Conservation (phyloP, 768 basidiomycete species). For the Leccinellum albellum region DNA sequence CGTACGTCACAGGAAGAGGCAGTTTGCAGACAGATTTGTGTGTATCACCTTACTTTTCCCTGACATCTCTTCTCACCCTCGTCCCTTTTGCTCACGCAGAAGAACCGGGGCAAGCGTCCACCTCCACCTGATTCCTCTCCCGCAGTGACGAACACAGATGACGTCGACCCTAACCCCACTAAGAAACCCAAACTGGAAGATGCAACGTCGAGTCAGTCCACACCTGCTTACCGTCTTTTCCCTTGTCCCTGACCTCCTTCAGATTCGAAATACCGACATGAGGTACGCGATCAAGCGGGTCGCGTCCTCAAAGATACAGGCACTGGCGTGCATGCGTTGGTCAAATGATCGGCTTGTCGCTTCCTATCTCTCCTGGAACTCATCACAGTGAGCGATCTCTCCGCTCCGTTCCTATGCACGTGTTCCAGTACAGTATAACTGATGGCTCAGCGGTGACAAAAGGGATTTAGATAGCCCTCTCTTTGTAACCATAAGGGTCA, state of each 20-base stretch:
- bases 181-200: constrained; percentile 40
- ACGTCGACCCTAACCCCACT: constrained; percentile 20
- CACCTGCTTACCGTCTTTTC: not conserved
- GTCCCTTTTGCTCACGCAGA: constrained; percentile 33
- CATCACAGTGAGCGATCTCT: constrained; percentile 13
- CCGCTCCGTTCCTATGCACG: not conserved
- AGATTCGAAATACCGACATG: constrained; percentile 35
- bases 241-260: not conserved
- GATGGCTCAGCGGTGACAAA: constrained; percentile 1
- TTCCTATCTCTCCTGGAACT: not conserved
- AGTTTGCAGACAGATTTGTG: constrained; percentile 62
- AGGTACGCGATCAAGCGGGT: constrained; percentile 35
- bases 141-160: constrained; percentile 35
- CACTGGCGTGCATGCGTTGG: constrained; percentile 34
- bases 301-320: constrained; percentile 44
- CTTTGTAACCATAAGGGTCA: not conserved
- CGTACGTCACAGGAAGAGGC: constrained; percentile 44
- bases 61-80: no score
- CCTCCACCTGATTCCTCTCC: constrained; percentile 37
- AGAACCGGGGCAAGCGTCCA: constrained; percentile 56
- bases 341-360: constrained; percentile 33
- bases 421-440: constrained; percentile 7
- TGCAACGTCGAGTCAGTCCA: not conserved
- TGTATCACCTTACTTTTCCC: constrained; percentile 21
- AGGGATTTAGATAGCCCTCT: not conserved